phyloP scores from a whole-genome alignment of 1,139 yeast species.

The Hemisphaericaspora subhashii region DNA sequence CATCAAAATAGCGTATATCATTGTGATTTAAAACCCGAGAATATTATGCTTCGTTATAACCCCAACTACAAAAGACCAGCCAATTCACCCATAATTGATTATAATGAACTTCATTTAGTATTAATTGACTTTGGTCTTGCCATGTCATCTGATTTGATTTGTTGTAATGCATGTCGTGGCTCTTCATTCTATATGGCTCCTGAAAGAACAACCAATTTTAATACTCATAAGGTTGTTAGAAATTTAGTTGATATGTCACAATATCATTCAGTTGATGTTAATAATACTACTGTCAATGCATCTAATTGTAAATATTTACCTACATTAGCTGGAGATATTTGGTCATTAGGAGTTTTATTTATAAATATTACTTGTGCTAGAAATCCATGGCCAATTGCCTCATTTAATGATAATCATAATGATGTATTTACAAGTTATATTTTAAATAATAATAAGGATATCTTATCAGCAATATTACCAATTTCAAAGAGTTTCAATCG shows the following conservation, averaged over 20 bases:
- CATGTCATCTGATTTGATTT: constrained; percentile 54
- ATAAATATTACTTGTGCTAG: constrained; percentile 80
- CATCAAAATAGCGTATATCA: constrained; percentile 70
- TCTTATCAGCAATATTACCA: constrained; percentile 55
- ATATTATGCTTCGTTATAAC: constrained; percentile 57
- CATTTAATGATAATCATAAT: constrained; percentile 50
- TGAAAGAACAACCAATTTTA: constrained; percentile 62
- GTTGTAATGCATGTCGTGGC: constrained; percentile 80
- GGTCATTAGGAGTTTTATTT: constrained; percentile 84
- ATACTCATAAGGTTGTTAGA: constrained; percentile 30
- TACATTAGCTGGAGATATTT: constrained; percentile 78
- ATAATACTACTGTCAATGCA: constrained; percentile 16
- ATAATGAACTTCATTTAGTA: constrained; percentile 57
- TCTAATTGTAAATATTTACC: constrained; percentile 46
- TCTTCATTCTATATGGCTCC: constrained; percentile 94
- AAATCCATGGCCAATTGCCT: constrained; percentile 90
- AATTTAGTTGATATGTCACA: constrained; percentile 31
- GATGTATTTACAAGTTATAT: constrained; percentile 52
- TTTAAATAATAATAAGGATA: constrained; percentile 26
- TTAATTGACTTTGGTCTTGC: constrained; percentile 89
- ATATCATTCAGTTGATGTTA: constrained; percentile 22
- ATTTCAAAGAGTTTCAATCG: constrained; percentile 60
- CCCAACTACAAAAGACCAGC: constrained; percentile 24
- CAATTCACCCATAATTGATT: constrained; percentile 32
- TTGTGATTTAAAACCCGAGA: constrained; percentile 92